These are phyloP conservation scores for Ceratobasidium sp. DNA, from an alignment of 1,284 basidiomycete genomes.

Conservation along the genomic window DNA sequence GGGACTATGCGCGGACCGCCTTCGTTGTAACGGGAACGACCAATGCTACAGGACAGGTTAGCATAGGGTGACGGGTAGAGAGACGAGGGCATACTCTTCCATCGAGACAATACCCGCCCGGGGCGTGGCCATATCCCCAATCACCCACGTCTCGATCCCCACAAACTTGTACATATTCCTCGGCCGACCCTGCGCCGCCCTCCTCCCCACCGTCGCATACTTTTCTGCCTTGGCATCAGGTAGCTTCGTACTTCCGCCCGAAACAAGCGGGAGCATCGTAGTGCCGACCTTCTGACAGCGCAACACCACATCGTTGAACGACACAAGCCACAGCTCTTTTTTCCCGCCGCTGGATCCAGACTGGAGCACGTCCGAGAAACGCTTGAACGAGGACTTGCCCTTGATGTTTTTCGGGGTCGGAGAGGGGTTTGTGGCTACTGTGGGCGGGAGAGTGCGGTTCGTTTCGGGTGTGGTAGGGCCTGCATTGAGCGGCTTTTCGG, in stretches of 20 bases:
- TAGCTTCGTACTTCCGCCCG: slow-evolving; percentile 49
- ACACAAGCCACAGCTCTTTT: slow-evolving; percentile 91
- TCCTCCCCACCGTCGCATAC: slow-evolving; percentile 74
- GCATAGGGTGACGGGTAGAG: slow-evolving; percentile 9
- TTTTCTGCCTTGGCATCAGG: slow-evolving; percentile 69
- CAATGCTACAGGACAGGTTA: slow-evolving; percentile 58
- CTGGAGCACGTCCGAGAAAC: slow-evolving; percentile 80
- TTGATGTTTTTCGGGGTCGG: slow-evolving; percentile 62
- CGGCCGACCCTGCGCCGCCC: slow-evolving; percentile 75
- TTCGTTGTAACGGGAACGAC: slow-evolving; percentile 21
- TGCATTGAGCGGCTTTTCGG: slow-evolving; percentile 70
- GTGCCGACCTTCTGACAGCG: slow-evolving; percentile 89
- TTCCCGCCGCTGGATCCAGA: slow-evolving; percentile 62
- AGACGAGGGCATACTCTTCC: slow-evolving; percentile 73
- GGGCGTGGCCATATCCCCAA: slow-evolving; percentile 72
- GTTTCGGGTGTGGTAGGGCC: slow-evolving; percentile 45
- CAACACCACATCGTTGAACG: slow-evolving; percentile 94
- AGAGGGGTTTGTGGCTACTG: slow-evolving; percentile 51
- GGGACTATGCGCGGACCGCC: slow-evolving; percentile 15
- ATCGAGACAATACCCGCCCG: slow-evolving; percentile 77
- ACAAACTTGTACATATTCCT: slow-evolving; percentile 89
- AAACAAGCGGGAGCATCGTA: slow-evolving; percentile 83
- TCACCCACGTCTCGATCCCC: slow-evolving; percentile 91
- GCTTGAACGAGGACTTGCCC: slow-evolving; percentile 82
- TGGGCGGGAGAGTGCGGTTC: slow-evolving; percentile 49